Base-by-base conservation (phyloP, 108 stramenopile species). In the Cyclotella baltica region DNA sequence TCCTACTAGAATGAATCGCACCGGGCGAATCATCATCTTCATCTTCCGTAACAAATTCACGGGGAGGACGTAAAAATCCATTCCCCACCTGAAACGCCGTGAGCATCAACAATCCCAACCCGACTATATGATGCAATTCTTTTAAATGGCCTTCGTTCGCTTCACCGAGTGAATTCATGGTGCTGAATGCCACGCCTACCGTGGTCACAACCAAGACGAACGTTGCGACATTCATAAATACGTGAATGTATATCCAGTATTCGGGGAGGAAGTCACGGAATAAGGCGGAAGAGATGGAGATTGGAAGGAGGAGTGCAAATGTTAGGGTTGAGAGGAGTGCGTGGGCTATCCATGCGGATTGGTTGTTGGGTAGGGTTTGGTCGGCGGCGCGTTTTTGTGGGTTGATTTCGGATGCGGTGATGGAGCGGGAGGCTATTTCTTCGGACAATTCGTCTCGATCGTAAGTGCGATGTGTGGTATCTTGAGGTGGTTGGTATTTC, bases 221-320 rank as follows among this genome's bases (percentile, higher is more conserved):
- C 23, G 78, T 73, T 20, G 80, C 56, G 13, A 88, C 88, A 37
- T 90, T 88, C 35, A 78, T 34, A 58, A 81, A 75, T 23, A 90
- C 89, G 46, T 90, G 89, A 35, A 90, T 68, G 72, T 88, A 88
- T 37, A 90, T 88, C 89, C 89, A 90, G 15, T 67, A 72, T 5
- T 55, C 50, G 23, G 87, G 89, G 11, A 88, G 74, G 13, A 86
- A 47, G 20, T 80, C 77, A 18, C 87, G 87, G 62, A 88, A 88
- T 64, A 75, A 71, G 16, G 89, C 89, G 0, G 83, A 78, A 5
- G 87, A 79, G 31, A 90, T 73, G 37, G 89, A 75, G 18, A 77
- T 62, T 19, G 89, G 89, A 18, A 83, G 36, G 28, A 81, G 46
- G 15, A 90, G 58, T 0, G 78, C 85, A 70, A 77, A 86, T 15